Evolutionary conservation across 2,329 filamentous ascomycete genomes (phyloP).

Genomic region (Fulvia fulva): DNA sequence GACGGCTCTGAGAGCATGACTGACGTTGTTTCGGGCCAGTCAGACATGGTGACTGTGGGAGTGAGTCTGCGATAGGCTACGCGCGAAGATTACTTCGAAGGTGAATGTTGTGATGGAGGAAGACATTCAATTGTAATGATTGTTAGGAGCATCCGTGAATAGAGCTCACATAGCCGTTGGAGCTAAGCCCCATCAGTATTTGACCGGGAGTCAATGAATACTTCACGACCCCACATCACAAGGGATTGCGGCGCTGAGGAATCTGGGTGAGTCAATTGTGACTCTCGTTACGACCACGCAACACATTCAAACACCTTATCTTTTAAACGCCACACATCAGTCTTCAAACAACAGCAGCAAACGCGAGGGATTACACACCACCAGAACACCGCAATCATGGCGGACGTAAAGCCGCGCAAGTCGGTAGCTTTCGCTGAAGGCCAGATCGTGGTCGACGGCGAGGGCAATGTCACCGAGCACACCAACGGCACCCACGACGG

Average conservation of each 20-base stretch:
- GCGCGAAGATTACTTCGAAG: not conserved
- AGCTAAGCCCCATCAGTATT: too few species aligned
- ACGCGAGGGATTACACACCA: not conserved
- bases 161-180: too few species aligned
- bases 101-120: not conserved
- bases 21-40: not conserved
- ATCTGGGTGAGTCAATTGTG: not conserved
- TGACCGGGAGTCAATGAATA: too few species aligned
- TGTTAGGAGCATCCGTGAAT: not conserved
- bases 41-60: not conserved
- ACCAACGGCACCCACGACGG: conserved; percentile 63
- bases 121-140: not conserved
- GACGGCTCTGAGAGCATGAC: conserved; percentile 46
- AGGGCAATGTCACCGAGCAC: conserved; percentile 73
- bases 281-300: too few species aligned
- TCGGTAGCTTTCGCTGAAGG: conserved; percentile 91
- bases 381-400: conserved; percentile 47
- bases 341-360: not conserved
- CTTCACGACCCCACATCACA: too few species aligned
- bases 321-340: conserved; percentile 1
- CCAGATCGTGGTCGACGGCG: conserved; percentile 79
- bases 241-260: too few species aligned
- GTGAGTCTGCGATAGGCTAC: not conserved
- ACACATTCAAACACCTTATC: too few species aligned
- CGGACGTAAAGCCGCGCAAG: conserved; percentile 68